Evolutionary conservation across 352 stramenopile genomes (phyloP), one percentile per base, ranked within the genome.

Genomic region (Globisporangium emineosum): DNA sequence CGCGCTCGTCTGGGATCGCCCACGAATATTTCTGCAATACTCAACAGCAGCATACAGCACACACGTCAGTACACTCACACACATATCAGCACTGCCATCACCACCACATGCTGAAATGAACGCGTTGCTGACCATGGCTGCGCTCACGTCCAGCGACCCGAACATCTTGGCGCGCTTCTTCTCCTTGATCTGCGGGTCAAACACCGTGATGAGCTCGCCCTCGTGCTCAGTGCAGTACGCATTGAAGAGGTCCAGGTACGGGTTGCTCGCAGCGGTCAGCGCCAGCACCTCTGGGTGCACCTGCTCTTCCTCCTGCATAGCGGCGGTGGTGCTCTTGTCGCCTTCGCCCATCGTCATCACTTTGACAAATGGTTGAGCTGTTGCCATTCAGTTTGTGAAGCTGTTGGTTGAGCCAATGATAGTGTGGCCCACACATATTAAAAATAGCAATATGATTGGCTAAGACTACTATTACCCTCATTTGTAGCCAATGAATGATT

Each of bases 1-100:
- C 85, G 21, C 83, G 80, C 55, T 92, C 78, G 72, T 97, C 82
- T 0, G 94, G 94, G 50, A 96, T 97, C 25, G 93, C 93, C 94
- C 93, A 98, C 43, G 89, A 79, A 72, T 97, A 98, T 71, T 88
- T 88, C 80, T 98, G 75, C 53, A 63, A 7, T 21, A 50, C 35
- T 59, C 52, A 35, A 10, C 10, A 13, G 15, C 27, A 47, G 17
- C 17, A 47, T 10, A 47, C 17, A 47, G 40, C 5, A 23, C 40
- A 23, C 40, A 47, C 12, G 40, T 47, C 50, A 71, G 12, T 42
- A n/a, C 32, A 25, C 35, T 4, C n/a, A 23, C 23, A 59, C 9
- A 50, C n/a, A 43, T 47, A 59, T 5, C 53, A 45, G 8, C 45
- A 47, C 10, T 19, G 17, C 5, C 15, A 60, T 2, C 33, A 53